These are phyloP conservation scores for Aegilops umbellulata DNA, from an alignment of 176 grass and related monocot species.

Conservation along the genomic window DNA sequence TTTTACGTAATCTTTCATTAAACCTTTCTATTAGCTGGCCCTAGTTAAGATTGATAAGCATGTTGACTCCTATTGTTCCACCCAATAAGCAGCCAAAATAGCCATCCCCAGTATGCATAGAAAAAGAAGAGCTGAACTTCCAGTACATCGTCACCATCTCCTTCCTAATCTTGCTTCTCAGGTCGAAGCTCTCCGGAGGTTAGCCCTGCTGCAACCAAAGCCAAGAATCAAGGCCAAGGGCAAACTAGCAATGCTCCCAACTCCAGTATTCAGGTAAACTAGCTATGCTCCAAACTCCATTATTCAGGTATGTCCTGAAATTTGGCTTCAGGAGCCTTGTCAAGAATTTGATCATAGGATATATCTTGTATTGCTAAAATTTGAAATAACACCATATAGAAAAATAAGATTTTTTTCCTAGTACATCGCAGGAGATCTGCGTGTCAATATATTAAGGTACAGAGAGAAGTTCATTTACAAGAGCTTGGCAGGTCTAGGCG, in stretches of 20 bases:
- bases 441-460: too few relatives aligned
- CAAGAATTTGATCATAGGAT: not conserved
- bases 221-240: not conserved
- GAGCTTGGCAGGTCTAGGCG: too few relatives aligned
- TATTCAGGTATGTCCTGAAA: not conserved
- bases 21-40: too few relatives aligned
- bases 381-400: not conserved
- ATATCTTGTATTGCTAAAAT: not conserved
- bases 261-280: not conserved
- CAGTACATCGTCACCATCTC: too few relatives aligned
- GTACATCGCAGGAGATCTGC: too few relatives aligned
- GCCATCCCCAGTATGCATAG: not conserved
- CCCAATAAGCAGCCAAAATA: too few relatives aligned
- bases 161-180: not conserved
- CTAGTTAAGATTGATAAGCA: too few relatives aligned
- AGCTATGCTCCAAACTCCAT: too few relatives aligned
- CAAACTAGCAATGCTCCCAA: constrained; percentile 15
- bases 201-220: not conserved
- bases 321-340: not conserved
- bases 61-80: too few relatives aligned
- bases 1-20: too few relatives aligned
- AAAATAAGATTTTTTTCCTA: not conserved
- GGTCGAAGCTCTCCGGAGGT: not conserved
- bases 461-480: too few relatives aligned
- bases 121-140: not conserved